A percentile compares a stretch with the other conserved stretches of the same genome.
These are phyloP conservation scores for Hyaloscypha bicolor DNA, from an alignment of 495 filamentous ascomycete species.

Conservation along the genomic window DNA sequence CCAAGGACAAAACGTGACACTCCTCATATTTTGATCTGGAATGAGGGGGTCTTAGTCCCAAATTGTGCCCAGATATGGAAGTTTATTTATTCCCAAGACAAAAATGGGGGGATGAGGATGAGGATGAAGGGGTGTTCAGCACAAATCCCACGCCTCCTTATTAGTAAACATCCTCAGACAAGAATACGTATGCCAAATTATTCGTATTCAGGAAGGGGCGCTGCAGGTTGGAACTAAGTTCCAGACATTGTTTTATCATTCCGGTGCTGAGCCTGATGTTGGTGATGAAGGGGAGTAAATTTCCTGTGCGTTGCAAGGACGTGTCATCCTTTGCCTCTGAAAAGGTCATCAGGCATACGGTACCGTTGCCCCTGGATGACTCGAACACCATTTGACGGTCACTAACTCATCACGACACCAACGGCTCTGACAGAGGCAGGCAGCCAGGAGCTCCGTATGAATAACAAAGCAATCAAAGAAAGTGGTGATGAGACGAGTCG, in stretches of 20 bases:
- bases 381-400: background rate
- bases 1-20: too few species aligned
- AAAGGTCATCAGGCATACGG: background rate
- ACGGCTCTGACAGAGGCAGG: background rate
- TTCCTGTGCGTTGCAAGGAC: background rate
- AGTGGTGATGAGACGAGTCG: background rate
- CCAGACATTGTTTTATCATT: background rate
- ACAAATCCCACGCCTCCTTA: background rate
- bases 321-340: background rate
- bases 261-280: background rate
- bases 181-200: background rate
- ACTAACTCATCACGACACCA: background rate
- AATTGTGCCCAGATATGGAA: constrained; percentile 3
- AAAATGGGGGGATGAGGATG: background rate
- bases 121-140: background rate
- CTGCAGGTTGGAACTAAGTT: background rate
- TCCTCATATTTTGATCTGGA: background rate
- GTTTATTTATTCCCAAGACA: constrained; percentile 2
- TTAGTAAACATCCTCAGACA: background rate
- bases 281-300: background rate
- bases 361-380: too few species aligned
- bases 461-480: background rate
- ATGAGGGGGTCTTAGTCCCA: background rate
- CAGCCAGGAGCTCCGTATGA: background rate
- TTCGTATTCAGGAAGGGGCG: background rate